phyloP scores from a whole-genome alignment of 176 grass and related monocot species.

The Miscanthus lutarioriparius region DNA sequence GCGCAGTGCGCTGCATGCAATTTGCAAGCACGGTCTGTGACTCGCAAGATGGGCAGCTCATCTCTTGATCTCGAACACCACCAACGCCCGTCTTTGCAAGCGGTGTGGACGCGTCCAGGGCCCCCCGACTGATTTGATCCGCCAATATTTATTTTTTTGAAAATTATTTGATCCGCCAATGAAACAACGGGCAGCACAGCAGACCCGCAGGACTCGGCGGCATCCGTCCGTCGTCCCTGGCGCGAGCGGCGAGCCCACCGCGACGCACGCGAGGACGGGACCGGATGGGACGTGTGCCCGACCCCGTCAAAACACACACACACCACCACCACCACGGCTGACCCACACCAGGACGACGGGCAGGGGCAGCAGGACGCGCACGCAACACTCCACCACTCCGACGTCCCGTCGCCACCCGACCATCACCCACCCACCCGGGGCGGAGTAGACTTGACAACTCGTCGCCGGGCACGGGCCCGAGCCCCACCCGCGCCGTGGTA shows the following conservation, averaged over 20 bases:
- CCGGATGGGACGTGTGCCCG: conserved; percentile 32
- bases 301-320: neutral
- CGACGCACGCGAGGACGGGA: neutral
- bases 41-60: no score
- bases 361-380: neutral
- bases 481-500: neutral
- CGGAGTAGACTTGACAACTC: conserved; percentile 28
- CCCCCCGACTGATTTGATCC: neutral
- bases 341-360: neutral
- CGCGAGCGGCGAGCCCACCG: neutral
- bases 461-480: neutral
- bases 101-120: neutral
- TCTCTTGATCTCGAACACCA: no score
- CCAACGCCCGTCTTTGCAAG: neutral
- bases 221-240: neutral
- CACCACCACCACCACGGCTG: neutral
- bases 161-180: neutral
- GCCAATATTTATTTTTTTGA: no score
- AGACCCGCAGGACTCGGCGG: neutral
- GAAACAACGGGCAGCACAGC: neutral
- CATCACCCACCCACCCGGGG: neutral
- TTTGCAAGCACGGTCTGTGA: no score
- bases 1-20: no score
- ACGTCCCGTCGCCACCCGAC: conserved; percentile 31
- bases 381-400: conserved; percentile 24